phyloP scores from a whole-genome alignment of 2,329 filamentous ascomycete species.

The Tolypocladium nubicola region DNA sequence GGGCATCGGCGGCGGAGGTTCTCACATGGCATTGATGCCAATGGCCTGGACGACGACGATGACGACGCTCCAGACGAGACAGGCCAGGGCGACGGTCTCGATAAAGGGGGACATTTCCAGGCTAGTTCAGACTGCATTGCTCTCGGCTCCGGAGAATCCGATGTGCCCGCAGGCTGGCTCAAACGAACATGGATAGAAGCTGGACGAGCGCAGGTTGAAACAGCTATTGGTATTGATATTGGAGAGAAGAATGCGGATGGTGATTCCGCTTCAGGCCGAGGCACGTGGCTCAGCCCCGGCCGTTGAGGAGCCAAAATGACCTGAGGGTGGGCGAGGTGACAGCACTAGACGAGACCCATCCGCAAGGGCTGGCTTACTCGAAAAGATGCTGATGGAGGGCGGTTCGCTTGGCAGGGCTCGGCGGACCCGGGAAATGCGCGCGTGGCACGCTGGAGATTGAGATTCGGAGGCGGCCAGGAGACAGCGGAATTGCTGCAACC shows the following conservation, averaged over 20 bases:
- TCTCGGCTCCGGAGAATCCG: not conserved
- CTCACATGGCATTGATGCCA: conserved; percentile 47
- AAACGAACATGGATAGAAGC: not conserved
- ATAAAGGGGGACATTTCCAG: conserved; percentile 16
- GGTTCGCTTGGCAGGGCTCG: not conserved
- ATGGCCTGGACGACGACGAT: conserved; percentile 44
- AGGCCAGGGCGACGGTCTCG: conserved; percentile 33
- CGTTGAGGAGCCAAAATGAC: not conserved
- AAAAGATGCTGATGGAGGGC: too few relatives aligned
- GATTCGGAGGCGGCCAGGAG: not conserved
- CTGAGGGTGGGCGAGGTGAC: not conserved
- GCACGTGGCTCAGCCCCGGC: not conserved
- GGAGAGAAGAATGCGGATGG: not conserved
- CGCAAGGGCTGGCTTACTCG: not conserved
- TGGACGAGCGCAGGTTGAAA: not conserved
- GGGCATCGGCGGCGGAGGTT: not conserved
- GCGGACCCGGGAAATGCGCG: too few relatives aligned
- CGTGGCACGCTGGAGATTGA: not conserved
- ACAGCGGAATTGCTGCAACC: not conserved
- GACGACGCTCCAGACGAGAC: conserved; percentile 40
- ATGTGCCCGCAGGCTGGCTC: not conserved
- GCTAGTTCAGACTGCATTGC: conserved; percentile 3
- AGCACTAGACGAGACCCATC: not conserved
- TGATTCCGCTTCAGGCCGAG: not conserved
- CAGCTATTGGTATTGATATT: not conserved